phyloP scores from a whole-genome alignment of 768 basidiomycete genomes.

The Vararia minispora region DNA sequence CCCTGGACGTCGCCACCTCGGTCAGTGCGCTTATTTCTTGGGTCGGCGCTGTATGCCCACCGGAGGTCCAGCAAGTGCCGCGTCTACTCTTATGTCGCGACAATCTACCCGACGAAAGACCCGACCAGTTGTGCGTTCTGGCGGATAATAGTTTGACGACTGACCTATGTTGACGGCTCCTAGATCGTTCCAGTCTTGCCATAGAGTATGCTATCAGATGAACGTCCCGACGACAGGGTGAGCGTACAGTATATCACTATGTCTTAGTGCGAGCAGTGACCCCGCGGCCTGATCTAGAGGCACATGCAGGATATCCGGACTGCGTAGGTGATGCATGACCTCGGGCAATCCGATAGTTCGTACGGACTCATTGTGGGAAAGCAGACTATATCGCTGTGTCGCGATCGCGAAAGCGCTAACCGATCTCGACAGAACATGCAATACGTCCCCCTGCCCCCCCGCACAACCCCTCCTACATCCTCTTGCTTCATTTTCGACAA shows the following conservation, averaged over 20 bases:
- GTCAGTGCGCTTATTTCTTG: constrained; percentile 17
- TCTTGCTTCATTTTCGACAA: too few species aligned
- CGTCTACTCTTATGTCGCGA: constrained; percentile 22
- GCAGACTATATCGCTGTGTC: constrained; percentile 58
- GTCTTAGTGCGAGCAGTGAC: constrained; percentile 22
- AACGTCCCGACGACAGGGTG: too few species aligned
- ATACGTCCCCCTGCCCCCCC: too few species aligned
- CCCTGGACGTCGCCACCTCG: constrained; percentile 7
- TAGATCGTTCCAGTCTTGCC: constrained; percentile 60
- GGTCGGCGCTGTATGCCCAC: constrained; percentile 14
- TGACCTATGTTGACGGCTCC: constrained; percentile 32
- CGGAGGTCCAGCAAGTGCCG: constrained; percentile 13
- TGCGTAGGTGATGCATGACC: constrained; percentile 20
- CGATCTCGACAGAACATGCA: constrained; percentile 44
- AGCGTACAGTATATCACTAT: too few species aligned
- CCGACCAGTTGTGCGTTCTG: constrained; percentile 43
- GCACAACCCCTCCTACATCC: too few species aligned
- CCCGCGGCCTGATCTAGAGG: constrained; percentile 28
- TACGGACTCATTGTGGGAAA: constrained; percentile 48
- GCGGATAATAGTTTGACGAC: constrained; percentile 32
- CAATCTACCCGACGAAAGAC: constrained; percentile 54
- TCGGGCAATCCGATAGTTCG: constrained; percentile 17
- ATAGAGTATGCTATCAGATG: too few species aligned
- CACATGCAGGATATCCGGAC: constrained; percentile 29
- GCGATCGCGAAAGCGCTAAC: constrained; percentile 34